phyloP scores from a whole-genome alignment of 495 filamentous ascomycete genomes.

The Penicillium malachiteum region DNA sequence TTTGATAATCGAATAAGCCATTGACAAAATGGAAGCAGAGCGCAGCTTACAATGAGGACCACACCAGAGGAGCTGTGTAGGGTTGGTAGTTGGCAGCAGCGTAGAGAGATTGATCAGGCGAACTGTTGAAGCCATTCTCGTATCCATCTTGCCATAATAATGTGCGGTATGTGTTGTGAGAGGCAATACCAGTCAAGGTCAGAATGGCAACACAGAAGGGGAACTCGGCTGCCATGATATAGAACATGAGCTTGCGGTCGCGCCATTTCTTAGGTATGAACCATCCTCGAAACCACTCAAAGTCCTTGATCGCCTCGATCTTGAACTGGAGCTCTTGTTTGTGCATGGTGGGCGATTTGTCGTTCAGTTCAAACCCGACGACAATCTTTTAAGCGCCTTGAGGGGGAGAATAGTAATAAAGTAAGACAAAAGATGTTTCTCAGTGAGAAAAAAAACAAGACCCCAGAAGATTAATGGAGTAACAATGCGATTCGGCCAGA shows the following conservation, averaged over 20 bases:
- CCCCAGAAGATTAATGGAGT: constrained; percentile 3
- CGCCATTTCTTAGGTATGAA: constrained; percentile 60
- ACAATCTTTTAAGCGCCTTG: constrained; percentile 1
- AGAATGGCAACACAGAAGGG: constrained; percentile 66
- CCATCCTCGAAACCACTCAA: constrained; percentile 18
- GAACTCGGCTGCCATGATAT: constrained; percentile 69
- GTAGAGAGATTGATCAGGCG: constrained; percentile 69
- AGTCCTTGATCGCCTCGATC: constrained; percentile 6
- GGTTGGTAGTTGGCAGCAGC: constrained; percentile 72
- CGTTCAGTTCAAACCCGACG: background rate
- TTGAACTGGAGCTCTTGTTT: constrained; percentile 3
- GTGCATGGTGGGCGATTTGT: constrained; percentile 25
- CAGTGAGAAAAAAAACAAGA: background rate
- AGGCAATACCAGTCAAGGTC: constrained; percentile 78
- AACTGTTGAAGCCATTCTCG: constrained; percentile 79
- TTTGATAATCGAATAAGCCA: background rate
- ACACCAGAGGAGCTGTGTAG: constrained; percentile 69
- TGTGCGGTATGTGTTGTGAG: constrained; percentile 75
- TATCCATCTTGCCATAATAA: constrained; percentile 79
- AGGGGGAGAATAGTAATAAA: background rate
- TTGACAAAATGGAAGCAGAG: background rate
- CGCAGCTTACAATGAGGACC: constrained; percentile 76
- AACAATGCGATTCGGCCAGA: constrained; percentile 32
- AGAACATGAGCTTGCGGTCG: constrained; percentile 59
- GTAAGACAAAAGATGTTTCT: background rate